Percentiles rank a stretch among this genome's conserved stretches.
Evolutionary conservation across 495 filamentous ascomycete genomes (phyloP).

Genomic region (Cudoniella acicularis): DNA sequence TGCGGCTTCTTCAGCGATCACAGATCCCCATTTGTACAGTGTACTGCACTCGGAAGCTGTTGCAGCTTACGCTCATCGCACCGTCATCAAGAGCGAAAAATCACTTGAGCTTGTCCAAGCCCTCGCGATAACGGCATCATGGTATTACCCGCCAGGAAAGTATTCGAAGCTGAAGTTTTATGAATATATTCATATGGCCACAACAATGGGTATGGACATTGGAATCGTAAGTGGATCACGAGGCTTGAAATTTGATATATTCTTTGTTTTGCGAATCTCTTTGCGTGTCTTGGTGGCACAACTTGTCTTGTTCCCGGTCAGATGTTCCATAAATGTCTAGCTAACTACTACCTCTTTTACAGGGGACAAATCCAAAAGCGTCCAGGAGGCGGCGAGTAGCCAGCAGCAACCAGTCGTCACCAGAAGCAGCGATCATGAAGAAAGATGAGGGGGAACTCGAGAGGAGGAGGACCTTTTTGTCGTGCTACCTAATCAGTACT

Average conservation of each 20-base stretch:
- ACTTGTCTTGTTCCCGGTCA: background rate
- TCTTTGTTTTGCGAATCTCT: no score
- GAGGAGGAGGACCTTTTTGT: slow-evolving; percentile 41
- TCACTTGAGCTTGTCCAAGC: slow-evolving; percentile 51
- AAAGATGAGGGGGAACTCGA: slow-evolving; percentile 37
- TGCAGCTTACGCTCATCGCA: slow-evolving; percentile 42
- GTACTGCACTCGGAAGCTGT: slow-evolving; percentile 45
- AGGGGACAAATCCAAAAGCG: slow-evolving; percentile 26
- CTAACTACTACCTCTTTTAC: background rate
- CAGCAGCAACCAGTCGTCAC: slow-evolving; percentile 24
- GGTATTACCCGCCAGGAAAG: slow-evolving; percentile 46
- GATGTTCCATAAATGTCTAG: background rate
- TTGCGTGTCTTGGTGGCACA: background rate
- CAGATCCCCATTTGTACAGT: slow-evolving; percentile 39
- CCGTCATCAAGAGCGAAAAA: slow-evolving; percentile 48
- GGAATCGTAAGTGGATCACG: slow-evolving; percentile 32
- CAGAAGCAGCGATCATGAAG: slow-evolving; percentile 14
- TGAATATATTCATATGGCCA: slow-evolving; percentile 52
- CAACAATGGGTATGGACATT: slow-evolving; percentile 52
- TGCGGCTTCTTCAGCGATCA: slow-evolving; percentile 41
- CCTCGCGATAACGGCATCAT: slow-evolving; percentile 41
- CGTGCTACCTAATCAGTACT: slow-evolving; percentile 45
- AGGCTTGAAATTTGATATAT: background rate
- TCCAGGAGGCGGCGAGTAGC: slow-evolving; percentile 31
- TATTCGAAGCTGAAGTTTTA: slow-evolving; percentile 48